Base-by-base conservation (phyloP, 495 filamentous ascomycete genomes). In the Aspergillus homomorphus region DNA sequence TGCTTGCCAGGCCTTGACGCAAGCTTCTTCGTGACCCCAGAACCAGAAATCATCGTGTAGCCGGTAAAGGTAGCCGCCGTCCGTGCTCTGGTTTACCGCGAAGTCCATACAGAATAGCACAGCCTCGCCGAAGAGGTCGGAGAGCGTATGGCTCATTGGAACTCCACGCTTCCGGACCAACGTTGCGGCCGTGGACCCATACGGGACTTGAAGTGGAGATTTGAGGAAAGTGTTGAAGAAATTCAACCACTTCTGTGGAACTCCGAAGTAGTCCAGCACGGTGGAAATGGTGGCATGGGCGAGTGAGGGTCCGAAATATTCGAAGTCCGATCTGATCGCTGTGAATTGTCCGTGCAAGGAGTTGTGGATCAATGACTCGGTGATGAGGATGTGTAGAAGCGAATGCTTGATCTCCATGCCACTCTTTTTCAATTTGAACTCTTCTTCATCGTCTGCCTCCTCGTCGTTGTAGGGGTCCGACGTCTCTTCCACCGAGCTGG, bases 31-130 rank as follows among this genome's bases (percentile, higher is more conserved):
- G 7, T 80, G 69, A 22, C 79, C 78, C 85, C 85, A 89, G 60
- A 89, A 80, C 87, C 87, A 89, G 58, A 89, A 82, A 62, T 89
- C 86, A 61, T 88, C 86, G 57, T 87, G 80, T 38, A 88, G 73
- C 7, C 86, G 83, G 59, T 85, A 87, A 15, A 89, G 67, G 30
- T 80, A 73, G 6, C 73, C 67, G 1, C 75, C 75, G 6, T 82
- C 64, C 0, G 86, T 79, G 9, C 64, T 65, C 55, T 87, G 81
- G 55, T 89, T 89, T 44, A 89, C 78, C 1, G 82, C 72, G 56
- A 81, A 87, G 60, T 89, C 87, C 67, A 89, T 77, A 59, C 80
- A 84, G 66, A 88, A 88, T 0, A 89, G 69, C 12, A 87, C 69
- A 0, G 76, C 73, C 57, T 89, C 87, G 4, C 83, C 82, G 45